These are phyloP conservation scores for Bipolaris zeicola DNA, from an alignment of 2,329 filamentous ascomycete species.

Conservation along the genomic window DNA sequence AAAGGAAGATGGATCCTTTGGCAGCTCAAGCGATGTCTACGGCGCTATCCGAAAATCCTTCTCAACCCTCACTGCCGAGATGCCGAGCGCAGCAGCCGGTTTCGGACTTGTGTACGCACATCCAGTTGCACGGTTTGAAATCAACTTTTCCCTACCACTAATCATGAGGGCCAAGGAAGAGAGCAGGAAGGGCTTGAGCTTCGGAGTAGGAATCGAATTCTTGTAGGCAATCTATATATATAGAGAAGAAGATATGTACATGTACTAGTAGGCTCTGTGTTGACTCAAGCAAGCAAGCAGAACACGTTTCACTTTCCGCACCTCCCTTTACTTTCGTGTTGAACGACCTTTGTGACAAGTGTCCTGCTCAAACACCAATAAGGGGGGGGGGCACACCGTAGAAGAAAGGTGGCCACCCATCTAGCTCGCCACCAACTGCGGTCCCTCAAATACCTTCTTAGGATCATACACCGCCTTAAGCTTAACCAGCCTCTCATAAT, in stretches of 20 bases:
- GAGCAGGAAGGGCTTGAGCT: slow-evolving; percentile 85
- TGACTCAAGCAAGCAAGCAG: slow-evolving; percentile 7
- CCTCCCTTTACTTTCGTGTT: not conserved
- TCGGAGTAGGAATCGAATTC: slow-evolving; percentile 97
- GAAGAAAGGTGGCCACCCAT: not conserved
- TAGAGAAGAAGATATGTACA: not conserved
- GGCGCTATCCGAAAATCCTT: slow-evolving; percentile 67
- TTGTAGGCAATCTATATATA: slow-evolving; percentile 60
- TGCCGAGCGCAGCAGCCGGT: slow-evolving; percentile 85
- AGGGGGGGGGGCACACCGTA: too few relatives aligned
- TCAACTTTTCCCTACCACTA: slow-evolving; percentile 92
- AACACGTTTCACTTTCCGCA: slow-evolving; percentile 4
- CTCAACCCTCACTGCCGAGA: slow-evolving; percentile 71
- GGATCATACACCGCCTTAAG: slow-evolving; percentile 47
- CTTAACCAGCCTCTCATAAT: slow-evolving; percentile 38
- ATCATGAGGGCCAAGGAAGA: slow-evolving; percentile 83
- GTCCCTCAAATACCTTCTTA: slow-evolving; percentile 33
- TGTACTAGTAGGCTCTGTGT: slow-evolving; percentile 13
- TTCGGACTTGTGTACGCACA: slow-evolving; percentile 94
- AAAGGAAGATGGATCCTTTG: slow-evolving; percentile 52
- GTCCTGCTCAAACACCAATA: not conserved
- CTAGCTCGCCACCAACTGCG: slow-evolving; percentile 30
- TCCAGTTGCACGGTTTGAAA: slow-evolving; percentile 88
- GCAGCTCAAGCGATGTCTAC: slow-evolving; percentile 56
- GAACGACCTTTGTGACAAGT: not conserved